Evolutionary conservation across 495 filamentous ascomycete species (phyloP).

Genomic region (Saxispiralis lemnorum): DNA sequence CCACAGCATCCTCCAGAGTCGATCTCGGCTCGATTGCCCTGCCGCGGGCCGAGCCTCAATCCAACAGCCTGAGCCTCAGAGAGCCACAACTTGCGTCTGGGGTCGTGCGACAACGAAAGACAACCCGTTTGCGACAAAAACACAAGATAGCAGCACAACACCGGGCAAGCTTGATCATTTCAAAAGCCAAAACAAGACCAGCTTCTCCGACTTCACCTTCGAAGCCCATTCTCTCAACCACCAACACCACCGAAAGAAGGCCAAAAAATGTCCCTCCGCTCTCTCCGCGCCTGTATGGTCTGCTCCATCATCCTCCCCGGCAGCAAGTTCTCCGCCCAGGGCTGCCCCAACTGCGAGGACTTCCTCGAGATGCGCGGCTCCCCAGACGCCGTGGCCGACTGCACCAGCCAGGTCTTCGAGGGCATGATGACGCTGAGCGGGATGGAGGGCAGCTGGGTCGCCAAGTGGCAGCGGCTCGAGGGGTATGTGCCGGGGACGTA

Average conservation of each 20-base stretch:
- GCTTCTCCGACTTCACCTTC: no score
- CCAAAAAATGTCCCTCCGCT: slow-evolving; percentile 33
- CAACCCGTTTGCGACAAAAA: no score
- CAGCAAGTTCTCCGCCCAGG: slow-evolving; percentile 21
- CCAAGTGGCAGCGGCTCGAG: slow-evolving; percentile 84
- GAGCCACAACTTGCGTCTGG: no score
- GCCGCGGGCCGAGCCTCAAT: no score
- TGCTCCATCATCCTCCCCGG: slow-evolving; percentile 68
- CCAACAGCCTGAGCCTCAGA: no score
- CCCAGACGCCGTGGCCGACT: slow-evolving; percentile 66
- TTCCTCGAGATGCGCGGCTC: slow-evolving; percentile 68
- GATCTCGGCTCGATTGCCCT: no score
- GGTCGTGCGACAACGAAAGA: no score
- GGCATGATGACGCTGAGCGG: slow-evolving; percentile 69
- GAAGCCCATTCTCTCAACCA: no score
- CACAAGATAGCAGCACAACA: no score
- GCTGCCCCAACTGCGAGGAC: slow-evolving; percentile 91
- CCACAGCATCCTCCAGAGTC: background rate
- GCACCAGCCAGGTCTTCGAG: slow-evolving; percentile 88
- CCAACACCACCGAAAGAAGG: no score
- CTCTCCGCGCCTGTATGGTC: slow-evolving; percentile 93
- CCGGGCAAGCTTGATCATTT: no score
- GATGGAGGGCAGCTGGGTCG: slow-evolving; percentile 69
- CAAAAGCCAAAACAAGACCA: no score
- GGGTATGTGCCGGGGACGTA: slow-evolving; percentile 74